Conservation (phyloP, 352 stramenopile species). For the Heterotrichella gracilis region DNA sequence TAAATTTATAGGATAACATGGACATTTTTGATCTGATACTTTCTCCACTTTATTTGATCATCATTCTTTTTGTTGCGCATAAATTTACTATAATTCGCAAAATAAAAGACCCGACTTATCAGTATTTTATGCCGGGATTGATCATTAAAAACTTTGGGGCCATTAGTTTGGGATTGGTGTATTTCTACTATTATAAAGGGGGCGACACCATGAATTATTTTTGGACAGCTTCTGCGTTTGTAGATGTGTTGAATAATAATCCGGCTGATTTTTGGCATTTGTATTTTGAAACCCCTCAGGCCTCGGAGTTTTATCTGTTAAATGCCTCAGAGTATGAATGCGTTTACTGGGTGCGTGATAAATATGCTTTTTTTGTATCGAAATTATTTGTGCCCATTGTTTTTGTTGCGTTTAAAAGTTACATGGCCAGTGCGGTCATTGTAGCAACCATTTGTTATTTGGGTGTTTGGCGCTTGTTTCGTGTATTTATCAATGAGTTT, state of each 20-base stretch:
- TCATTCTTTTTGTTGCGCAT: background rate
- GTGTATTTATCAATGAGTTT: background rate
- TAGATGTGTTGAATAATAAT: background rate
- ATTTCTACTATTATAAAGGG: background rate
- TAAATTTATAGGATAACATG: no score
- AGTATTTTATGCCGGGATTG: background rate
- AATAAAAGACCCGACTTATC: background rate
- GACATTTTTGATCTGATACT: background rate
- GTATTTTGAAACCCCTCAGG: no score
- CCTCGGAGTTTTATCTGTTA: background rate
- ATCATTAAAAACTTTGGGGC: background rate
- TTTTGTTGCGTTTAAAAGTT: background rate
- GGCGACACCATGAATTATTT: background rate
- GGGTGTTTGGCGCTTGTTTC: background rate
- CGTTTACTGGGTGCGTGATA: background rate
- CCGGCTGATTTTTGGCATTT: no score
- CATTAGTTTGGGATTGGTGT: background rate
- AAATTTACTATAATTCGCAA: background rate
- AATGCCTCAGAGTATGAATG: background rate
- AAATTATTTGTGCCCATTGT: background rate
- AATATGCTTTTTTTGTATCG: background rate
- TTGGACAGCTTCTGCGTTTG: background rate
- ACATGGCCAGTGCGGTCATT: background rate
- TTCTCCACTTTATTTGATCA: background rate
- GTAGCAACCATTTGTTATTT: background rate